These are phyloP conservation scores for Coprinellus micaceus DNA, from an alignment of 768 basidiomycete species.

Conservation along the genomic window DNA sequence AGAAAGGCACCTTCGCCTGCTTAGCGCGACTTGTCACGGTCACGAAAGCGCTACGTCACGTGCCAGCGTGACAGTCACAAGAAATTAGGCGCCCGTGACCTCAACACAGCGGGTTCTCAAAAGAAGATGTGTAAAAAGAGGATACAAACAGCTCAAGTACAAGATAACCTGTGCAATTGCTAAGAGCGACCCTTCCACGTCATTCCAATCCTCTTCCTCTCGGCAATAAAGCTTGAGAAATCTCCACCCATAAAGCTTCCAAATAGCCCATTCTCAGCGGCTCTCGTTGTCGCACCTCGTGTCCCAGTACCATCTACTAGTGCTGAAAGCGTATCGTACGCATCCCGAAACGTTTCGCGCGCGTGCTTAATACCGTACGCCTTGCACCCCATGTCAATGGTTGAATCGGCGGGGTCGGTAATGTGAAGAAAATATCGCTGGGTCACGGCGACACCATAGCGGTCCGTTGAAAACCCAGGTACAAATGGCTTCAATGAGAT, in stretches of 20 bases:
- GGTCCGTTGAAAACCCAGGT: too few relatives aligned
- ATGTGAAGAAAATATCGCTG: conserved; percentile 20
- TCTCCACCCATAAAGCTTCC: conserved; percentile 15
- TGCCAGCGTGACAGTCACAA: too few relatives aligned
- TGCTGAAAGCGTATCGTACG: conserved; percentile 9
- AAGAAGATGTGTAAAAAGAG: too few relatives aligned
- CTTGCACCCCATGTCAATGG: conserved; percentile 21
- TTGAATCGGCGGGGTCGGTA: conserved; percentile 20
- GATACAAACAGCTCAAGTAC: too few relatives aligned
- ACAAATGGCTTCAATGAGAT: conserved; percentile 12
- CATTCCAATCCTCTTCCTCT: conserved; percentile 4
- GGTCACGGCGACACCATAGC: conserved; percentile 10
- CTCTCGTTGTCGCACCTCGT: background rate
- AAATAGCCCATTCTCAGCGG: conserved; percentile 2
- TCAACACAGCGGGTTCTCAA: too few relatives aligned
- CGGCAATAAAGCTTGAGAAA: conserved; percentile 10
- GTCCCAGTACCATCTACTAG: conserved; percentile 1
- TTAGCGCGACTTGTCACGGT: too few relatives aligned
- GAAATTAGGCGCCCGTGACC: too few relatives aligned
- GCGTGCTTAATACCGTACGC: conserved; percentile 26
- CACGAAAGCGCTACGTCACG: too few relatives aligned
- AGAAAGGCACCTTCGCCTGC: too few relatives aligned
- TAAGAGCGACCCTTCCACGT: too few relatives aligned
- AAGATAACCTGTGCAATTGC: too few relatives aligned
- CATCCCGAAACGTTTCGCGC: conserved; percentile 18